These are phyloP conservation scores for Prunus campanulata DNA, from an alignment of 306 rosid species.

Conservation along the genomic window DNA sequence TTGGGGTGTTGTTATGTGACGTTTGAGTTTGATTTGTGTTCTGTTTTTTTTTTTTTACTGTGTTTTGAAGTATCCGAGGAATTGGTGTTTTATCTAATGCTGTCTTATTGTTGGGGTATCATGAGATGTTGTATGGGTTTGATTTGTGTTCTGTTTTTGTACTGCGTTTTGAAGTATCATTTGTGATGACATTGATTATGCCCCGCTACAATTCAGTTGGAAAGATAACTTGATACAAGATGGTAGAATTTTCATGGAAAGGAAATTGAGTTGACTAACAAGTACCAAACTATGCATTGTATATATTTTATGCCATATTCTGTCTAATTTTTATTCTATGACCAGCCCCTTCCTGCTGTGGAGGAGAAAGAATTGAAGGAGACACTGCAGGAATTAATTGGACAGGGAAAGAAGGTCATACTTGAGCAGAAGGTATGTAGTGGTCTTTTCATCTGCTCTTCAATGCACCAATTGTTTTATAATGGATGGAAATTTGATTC, in stretches of 20 bases:
- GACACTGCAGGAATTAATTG: slow-evolving; percentile 71
- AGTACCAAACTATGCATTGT: background rate
- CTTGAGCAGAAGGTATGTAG: slow-evolving; percentile 82
- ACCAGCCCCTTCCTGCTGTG: slow-evolving; percentile 77
- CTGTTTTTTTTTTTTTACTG: too few relatives aligned
- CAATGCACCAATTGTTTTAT: background rate
- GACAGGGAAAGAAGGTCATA: slow-evolving; percentile 64
- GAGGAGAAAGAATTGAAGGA: slow-evolving; percentile 91
- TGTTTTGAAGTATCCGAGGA: background rate
- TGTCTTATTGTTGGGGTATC: background rate
- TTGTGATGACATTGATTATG: background rate
- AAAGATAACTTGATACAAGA: background rate
- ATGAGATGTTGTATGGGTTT: background rate
- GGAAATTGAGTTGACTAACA: background rate
- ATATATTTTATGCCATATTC: background rate
- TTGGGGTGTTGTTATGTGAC: too few relatives aligned
- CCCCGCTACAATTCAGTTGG: background rate
- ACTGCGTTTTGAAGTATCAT: background rate
- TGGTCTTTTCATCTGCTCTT: background rate
- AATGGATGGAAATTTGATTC: background rate
- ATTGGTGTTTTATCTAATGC: background rate
- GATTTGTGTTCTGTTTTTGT: background rate
- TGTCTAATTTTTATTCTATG: slow-evolving; percentile 19
- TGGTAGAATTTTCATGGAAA: background rate
- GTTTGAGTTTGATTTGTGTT: too few relatives aligned